Evolutionary conservation across 345 rosid species (phyloP).

Genomic region (Turnera subulata): DNA sequence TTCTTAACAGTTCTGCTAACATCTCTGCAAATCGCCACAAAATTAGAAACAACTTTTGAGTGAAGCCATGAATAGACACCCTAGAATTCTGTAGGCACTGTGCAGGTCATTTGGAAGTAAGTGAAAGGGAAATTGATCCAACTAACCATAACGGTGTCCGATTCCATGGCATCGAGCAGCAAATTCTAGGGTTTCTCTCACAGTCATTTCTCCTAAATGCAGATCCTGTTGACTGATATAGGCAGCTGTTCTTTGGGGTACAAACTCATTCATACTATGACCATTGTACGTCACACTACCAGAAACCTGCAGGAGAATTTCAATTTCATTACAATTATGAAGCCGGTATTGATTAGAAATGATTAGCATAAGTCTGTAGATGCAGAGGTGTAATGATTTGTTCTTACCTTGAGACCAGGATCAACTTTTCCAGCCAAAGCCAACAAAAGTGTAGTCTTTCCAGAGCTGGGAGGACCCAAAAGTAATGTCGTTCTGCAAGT

Average conservation of each 20-base stretch:
- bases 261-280: slow-evolving; percentile 46
- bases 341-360: not conserved
- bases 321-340: not conserved
- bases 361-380: not conserved
- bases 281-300: slow-evolving; percentile 74
- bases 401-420: slow-evolving; percentile 42
- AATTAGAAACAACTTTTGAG: not conserved
- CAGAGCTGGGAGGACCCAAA: slow-evolving; percentile 85
- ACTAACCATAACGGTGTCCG: slow-evolving; percentile 61
- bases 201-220: slow-evolving; percentile 61
- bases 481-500: slow-evolving; percentile 62
- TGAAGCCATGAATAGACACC: not conserved
- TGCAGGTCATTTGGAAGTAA: not conserved
- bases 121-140: not conserved
- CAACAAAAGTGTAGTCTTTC: slow-evolving; percentile 75
- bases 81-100: not conserved
- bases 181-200: slow-evolving; percentile 70
- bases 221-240: slow-evolving; percentile 68
- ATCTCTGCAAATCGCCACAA: slow-evolving; percentile 36
- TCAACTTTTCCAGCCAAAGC: slow-evolving; percentile 83
- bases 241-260: slow-evolving; percentile 63
- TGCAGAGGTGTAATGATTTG: not conserved
- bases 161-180: slow-evolving; percentile 66
- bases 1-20: slow-evolving; percentile 61
- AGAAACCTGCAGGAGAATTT: slow-evolving; percentile 33